Percentiles rank a stretch among this genome's conserved stretches.
phyloP scores from a whole-genome alignment of 768 basidiomycete genomes.

The Chiua virens region DNA sequence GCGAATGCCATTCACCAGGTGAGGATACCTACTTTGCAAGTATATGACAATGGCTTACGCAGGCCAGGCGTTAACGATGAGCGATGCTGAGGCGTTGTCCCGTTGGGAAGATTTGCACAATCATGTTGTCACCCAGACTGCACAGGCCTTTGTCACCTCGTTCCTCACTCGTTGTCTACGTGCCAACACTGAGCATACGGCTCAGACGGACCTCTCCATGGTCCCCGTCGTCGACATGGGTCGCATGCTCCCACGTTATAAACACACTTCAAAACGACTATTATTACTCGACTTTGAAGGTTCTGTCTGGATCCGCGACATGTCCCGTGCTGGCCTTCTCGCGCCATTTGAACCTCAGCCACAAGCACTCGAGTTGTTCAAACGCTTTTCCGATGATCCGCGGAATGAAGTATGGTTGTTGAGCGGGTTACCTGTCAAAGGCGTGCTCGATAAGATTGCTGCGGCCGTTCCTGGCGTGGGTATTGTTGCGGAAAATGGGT shows the following conservation, averaged over 20 bases:
- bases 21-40: not conserved
- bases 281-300: slow-evolving; percentile 79
- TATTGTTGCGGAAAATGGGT: slow-evolving; percentile 88
- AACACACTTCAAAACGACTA: slow-evolving; percentile 62
- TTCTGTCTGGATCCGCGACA: slow-evolving; percentile 69
- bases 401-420: slow-evolving; percentile 82
- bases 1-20: slow-evolving; percentile 71
- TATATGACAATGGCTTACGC: slow-evolving; percentile 1
- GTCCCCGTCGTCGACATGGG: slow-evolving; percentile 45
- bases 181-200: slow-evolving; percentile 65
- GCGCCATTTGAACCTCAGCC: slow-evolving; percentile 41
- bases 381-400: slow-evolving; percentile 57
- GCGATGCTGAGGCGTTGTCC: slow-evolving; percentile 63
- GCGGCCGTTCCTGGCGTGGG: slow-evolving; percentile 65
- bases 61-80: slow-evolving; percentile 68
- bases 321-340: slow-evolving; percentile 44
- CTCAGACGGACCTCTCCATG: slow-evolving; percentile 25
- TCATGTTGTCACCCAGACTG: slow-evolving; percentile 85
- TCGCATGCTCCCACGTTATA: slow-evolving; percentile 65
- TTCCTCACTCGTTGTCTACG: slow-evolving; percentile 78
- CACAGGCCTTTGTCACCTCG: slow-evolving; percentile 76
- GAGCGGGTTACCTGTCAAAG: slow-evolving; percentile 68
- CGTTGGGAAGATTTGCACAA: slow-evolving; percentile 87
- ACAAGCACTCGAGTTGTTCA: slow-evolving; percentile 48
- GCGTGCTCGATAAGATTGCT: slow-evolving; percentile 62